phyloP scores from a whole-genome alignment of 768 basidiomycete species.

The Tulasnella sp. region DNA sequence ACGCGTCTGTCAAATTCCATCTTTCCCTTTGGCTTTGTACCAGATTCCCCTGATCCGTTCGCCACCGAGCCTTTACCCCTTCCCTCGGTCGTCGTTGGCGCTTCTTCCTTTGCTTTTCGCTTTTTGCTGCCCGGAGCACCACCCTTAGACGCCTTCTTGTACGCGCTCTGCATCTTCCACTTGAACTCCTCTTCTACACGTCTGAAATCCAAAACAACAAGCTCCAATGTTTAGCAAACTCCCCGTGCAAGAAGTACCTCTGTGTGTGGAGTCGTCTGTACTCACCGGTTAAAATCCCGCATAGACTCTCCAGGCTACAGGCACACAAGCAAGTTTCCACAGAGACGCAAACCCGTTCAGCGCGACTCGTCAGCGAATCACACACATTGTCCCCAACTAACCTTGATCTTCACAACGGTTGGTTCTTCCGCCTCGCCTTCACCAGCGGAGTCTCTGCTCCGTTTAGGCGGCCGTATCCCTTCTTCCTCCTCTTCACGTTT shows the following conservation, averaged over 20 bases:
- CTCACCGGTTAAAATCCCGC: conserved; percentile 9
- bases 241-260: neutral
- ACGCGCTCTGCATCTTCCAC: conserved; percentile 7
- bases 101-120: neutral
- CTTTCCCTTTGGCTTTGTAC: neutral
- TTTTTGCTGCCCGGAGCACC: neutral
- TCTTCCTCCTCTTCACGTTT: conserved; percentile 13
- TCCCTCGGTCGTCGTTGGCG: neutral
- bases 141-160: neutral
- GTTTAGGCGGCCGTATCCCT: neutral
- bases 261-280: neutral
- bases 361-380: neutral
- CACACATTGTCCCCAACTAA: neutral
- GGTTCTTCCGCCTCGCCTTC: neutral
- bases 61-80: neutral
- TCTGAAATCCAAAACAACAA: neutral
- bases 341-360: neutral
- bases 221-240: neutral
- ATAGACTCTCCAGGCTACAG: conserved; percentile 9
- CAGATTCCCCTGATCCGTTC: neutral
- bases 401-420: conserved; percentile 6
- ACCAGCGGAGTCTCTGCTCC: neutral
- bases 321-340: neutral
- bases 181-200: conserved; percentile 13
- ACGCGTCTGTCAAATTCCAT: conserved; percentile 4